Evolutionary conservation across 768 basidiomycete genomes (phyloP), one percentile per base, ranked within the genome.

Genomic region (Macrolepiota fuliginosa): DNA sequence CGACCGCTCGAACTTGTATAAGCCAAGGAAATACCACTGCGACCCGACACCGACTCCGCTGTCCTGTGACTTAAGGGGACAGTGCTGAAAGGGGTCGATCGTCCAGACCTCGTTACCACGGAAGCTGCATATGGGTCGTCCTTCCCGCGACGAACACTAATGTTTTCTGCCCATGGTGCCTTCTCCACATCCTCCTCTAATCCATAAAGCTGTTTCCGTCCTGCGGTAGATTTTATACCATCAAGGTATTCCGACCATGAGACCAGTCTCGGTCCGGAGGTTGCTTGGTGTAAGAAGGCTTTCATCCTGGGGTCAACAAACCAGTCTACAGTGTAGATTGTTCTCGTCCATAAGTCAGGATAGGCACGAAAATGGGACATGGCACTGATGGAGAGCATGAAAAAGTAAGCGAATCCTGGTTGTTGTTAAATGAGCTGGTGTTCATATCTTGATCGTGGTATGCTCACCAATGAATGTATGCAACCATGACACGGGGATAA

Each of bases 321-420:
- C 90, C 90, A 91, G 15, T 79, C 78, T 19, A 89, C 74, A 13
- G 74, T 69, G 62, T 81, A 81, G 36, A 90, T 70, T 10, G 81
- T 77, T 45, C 74, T 74, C 29, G 54, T 71, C 88, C 88, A 90
- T 57, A 91, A 74, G 47, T 74, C 72, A 9, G 81, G 77, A 63
- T 81, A 69, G 10, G 66, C 64, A 53, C 66, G 65, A 25, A 72
- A 68, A 65, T 90, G 88, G 2, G 77, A 68, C 65, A 82, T 70
- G 22, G 80, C 69, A 57, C 78, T 69, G 60, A 83, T 72, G 66
- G 81, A 76, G 25, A 90, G 73, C 3, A 76, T 67, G 64, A 89
- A 75, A 66, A 84, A 85, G 66, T 90, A 88, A 10, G 76, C 68
- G 10, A 86, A 66, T 27, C 66, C 72, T 73, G 42, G 10, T 45